Percentiles rank a stretch among this genome's conserved stretches.
phyloP scores from a whole-genome alignment of 2,329 filamentous ascomycete species.

The Cadophora luteo-olivacea region DNA sequence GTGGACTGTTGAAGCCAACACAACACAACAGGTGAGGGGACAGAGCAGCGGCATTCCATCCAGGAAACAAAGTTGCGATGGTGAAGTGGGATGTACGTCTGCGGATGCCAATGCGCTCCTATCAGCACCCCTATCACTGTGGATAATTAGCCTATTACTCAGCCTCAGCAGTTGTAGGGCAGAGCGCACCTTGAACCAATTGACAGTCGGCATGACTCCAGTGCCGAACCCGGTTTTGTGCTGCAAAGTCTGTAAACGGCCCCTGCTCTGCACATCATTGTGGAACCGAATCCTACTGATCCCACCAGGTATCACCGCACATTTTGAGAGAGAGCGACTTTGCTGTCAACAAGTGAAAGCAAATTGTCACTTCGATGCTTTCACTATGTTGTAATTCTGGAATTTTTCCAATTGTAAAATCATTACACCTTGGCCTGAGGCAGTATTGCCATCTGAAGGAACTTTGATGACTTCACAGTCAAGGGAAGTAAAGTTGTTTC shows the following conservation, averaged over 20 bases:
- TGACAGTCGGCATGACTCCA: conserved; percentile 1
- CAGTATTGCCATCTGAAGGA: neutral
- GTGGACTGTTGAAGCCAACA: conserved; percentile 17
- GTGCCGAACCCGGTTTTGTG: conserved; percentile 9
- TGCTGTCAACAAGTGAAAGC: neutral
- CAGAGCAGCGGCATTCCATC: conserved; percentile 3
- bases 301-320: neutral
- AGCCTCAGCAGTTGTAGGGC: conserved; percentile 3
- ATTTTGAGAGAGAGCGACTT: neutral
- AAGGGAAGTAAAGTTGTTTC: neutral
- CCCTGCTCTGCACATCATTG: conserved; percentile 9
- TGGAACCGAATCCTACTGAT: neutral
- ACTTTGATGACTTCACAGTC: neutral
- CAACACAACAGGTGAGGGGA: conserved; percentile 10
- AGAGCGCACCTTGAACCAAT: neutral
- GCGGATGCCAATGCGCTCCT: conserved; percentile 9
- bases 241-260: neutral
- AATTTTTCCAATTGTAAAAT: neutral
- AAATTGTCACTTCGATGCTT: neutral
- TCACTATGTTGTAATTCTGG: neutral
- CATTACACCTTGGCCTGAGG: neutral
- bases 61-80: neutral
- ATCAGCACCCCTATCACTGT: conserved; percentile 6
- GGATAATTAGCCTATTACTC: conserved; percentile 16
- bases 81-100: conserved; percentile 8